Percentiles rank a stretch among this genome's conserved stretches.
Evolutionary conservation across 805 yeast genomes (phyloP).

Genomic region (Ogataea dorogensis): DNA sequence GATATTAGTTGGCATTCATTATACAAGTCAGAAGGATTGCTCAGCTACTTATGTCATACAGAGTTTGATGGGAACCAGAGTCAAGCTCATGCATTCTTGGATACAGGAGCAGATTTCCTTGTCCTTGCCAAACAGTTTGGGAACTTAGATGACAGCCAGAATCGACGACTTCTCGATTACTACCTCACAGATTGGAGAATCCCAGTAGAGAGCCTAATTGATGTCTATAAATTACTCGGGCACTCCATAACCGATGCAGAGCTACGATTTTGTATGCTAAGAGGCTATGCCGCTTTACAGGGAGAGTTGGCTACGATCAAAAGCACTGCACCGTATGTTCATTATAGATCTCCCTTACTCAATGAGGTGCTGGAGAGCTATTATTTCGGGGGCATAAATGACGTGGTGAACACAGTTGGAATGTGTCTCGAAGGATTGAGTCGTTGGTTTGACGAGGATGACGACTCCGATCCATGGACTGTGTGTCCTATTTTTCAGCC

Average conservation of each 20-base stretch:
- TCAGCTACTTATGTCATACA: constrained; percentile 45
- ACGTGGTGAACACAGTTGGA: constrained; percentile 40
- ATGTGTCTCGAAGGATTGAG: constrained; percentile 39
- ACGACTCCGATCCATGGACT: constrained; percentile 32
- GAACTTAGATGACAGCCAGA: constrained; percentile 20
- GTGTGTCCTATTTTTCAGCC: constrained; percentile 33
- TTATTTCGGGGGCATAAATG: constrained; percentile 52
- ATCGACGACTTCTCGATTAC: constrained; percentile 18
- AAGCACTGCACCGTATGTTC: constrained; percentile 11
- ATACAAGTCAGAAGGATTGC: constrained; percentile 52
- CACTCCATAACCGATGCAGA: constrained; percentile 33
- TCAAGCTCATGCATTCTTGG: constrained; percentile 54
- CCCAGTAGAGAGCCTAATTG: constrained; percentile 44
- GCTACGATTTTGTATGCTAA: constrained; percentile 47
- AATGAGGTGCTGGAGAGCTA: constrained; percentile 44
- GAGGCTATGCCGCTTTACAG: constrained; percentile 52
- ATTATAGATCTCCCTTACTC: constrained; percentile 42
- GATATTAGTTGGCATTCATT: constrained; percentile 72
- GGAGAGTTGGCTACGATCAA: constrained; percentile 40
- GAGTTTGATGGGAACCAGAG: constrained; percentile 54
- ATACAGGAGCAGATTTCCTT: constrained; percentile 65
- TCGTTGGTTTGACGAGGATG: constrained; percentile 40
- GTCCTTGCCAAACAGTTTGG: constrained; percentile 39
- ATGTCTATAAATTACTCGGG: constrained; percentile 41
- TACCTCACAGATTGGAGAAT: constrained; percentile 38